Base-by-base conservation (phyloP, 768 basidiomycete genomes). In the Leucocoprinus birnbaumii region DNA sequence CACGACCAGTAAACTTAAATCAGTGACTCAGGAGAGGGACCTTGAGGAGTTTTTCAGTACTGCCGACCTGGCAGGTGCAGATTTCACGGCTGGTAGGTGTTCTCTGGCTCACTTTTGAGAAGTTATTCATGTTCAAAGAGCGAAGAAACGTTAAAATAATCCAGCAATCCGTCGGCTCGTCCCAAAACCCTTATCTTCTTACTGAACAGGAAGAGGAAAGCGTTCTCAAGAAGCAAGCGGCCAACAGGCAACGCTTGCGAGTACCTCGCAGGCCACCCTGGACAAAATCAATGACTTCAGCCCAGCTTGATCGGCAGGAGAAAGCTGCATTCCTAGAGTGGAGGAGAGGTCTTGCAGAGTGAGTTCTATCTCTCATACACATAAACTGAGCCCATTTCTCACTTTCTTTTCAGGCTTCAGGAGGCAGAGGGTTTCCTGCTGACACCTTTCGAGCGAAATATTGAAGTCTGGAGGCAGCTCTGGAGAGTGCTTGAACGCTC, bases 401-500 rank as follows among this genome's bases (percentile, higher is more conserved):
- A 27, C 16, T 7, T 46, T 25, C 8, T 9, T 24, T 34, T n/a
- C 53, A 97, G 94, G 55, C 75, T 98, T 11, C 93, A 96, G 66
- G 94, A 97, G 63, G 77, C 81, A 58, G 89, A 96, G 53, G 82
- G 84, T 38, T 82, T 98, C 25, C 80, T 98, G n/a, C 76, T 98
- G 1, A 96, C 95, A 0, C 96, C 94, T 3, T 99, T 97, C 64
- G 97, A 99, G 66, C 88, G 94, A 47, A 99, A 98, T 65, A 72
- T 99, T 27, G 95, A 98, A 76, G 97, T 99, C 11, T 98, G 97
- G 96, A 78, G 97, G 41, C 97, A 99, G 65, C 80, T 99, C 7
- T 99, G 97, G 97, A 80, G 97, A 49, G 97, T 98, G 1, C 72
- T 97, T 8, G 97, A 99, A 72, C 83, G 94, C 19, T 97, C 96